Evolutionary conservation across 306 rosid species (phyloP).

Genomic region (Quercus wislizeni): DNA sequence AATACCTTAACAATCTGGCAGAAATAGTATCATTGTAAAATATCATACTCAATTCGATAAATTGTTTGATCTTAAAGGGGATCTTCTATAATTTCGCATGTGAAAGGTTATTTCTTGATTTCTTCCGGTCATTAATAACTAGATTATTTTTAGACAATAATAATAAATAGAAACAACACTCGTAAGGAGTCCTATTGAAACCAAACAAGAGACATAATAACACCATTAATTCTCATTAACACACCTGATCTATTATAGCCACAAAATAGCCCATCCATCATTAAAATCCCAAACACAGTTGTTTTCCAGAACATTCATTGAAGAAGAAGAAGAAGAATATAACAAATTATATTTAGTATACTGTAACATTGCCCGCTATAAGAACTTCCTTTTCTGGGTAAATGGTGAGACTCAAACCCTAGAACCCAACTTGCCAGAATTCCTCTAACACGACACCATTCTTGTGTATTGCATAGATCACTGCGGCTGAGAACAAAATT

Average conservation of each 20-base stretch:
- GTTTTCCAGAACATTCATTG: neutral
- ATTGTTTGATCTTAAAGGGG: neutral
- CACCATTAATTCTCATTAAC: neutral
- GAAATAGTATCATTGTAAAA: neutral
- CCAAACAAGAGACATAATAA: neutral
- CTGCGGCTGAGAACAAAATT: neutral
- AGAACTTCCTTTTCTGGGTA: neutral
- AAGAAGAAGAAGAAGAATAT: neutral
- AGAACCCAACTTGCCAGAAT: neutral
- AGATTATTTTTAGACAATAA: slow-evolving; percentile 5
- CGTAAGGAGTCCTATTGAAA: neutral
- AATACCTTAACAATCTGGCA: slow-evolving; percentile 67
- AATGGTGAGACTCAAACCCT: neutral
- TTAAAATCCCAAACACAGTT: too few species aligned
- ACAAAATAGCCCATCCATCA: neutral
- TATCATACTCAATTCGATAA: neutral
- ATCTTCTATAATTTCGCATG: slow-evolving; percentile 2
- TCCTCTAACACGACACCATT: neutral
- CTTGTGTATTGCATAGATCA: neutral
- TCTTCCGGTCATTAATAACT: slow-evolving; percentile 1
- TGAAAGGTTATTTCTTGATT: slow-evolving; percentile 4
- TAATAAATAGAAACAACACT: slow-evolving; percentile 6
- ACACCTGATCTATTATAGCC: neutral
- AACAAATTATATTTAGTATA: neutral
- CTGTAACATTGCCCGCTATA: neutral